Percentiles rank a stretch among this genome's conserved stretches.
Conservation (phyloP, 805 yeast species). For the Wickerhamomyces rabaulensis region DNA sequence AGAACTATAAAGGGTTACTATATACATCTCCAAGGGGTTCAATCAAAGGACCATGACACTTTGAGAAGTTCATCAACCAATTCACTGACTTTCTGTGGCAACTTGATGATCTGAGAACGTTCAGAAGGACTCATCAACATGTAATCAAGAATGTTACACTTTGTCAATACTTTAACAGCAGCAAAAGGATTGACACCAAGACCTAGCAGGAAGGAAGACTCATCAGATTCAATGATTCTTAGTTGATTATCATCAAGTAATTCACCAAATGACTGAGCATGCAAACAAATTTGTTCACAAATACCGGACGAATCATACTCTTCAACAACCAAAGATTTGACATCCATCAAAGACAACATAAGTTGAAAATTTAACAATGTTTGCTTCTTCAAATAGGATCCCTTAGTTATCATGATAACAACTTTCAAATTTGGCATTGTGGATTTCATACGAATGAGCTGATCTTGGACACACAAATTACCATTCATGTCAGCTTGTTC, state of each 20-base stretch:
- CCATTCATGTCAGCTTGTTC: constrained; percentile 13
- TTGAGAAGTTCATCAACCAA: constrained; percentile 3
- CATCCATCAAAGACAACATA: constrained; percentile 10
- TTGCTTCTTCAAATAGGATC: constrained; percentile 2
- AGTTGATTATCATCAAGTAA: neutral
- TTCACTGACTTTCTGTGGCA: neutral
- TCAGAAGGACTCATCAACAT: neutral
- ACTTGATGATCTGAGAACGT: neutral
- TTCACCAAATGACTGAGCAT: neutral
- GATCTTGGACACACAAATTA: neutral
- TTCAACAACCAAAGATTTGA: constrained; percentile 1
- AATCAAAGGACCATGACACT: constrained; percentile 7
- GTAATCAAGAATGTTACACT: neutral
- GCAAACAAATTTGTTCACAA: neutral
- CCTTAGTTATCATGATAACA: constrained; percentile 1
- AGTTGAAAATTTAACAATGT: constrained; percentile 12
- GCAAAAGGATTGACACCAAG: constrained; percentile 16
- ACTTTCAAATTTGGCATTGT: constrained; percentile 6
- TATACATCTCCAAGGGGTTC: neutral
- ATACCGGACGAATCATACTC: neutral
- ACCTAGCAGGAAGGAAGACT: constrained; percentile 4
- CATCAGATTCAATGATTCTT: constrained; percentile 1
- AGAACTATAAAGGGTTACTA: neutral
- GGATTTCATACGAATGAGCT: constrained; percentile 2
- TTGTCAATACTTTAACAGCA: neutral